These are phyloP conservation scores for Aspergillus pseudotamarii DNA, from an alignment of 2,329 filamentous ascomycete genomes.

Conservation along the genomic window DNA sequence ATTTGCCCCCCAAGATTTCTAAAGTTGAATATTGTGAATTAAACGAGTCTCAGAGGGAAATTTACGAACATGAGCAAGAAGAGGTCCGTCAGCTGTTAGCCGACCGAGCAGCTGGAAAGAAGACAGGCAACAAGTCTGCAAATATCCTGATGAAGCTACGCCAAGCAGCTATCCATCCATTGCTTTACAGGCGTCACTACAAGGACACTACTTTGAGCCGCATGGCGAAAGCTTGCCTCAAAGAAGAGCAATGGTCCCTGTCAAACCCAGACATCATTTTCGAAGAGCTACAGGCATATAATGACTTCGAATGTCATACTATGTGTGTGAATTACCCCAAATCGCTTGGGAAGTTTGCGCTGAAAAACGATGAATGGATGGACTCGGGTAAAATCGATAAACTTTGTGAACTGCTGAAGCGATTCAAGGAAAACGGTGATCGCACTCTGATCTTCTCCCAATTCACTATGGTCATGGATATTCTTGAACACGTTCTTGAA, in stretches of 20 bases:
- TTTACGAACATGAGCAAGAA: conserved; percentile 73
- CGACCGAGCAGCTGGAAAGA: conserved; percentile 59
- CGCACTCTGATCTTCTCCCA: conserved; percentile 90
- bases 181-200: conserved; percentile 83
- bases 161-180: conserved; percentile 87
- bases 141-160: conserved; percentile 88
- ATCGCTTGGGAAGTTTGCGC: conserved; percentile 57
- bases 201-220: conserved; percentile 72
- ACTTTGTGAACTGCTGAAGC: conserved; percentile 71
- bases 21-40: conserved; percentile 81
- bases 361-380: conserved; percentile 67
- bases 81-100: conserved; percentile 63
- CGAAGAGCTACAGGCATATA: conserved; percentile 57
- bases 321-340: conserved; percentile 58
- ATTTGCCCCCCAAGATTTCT: conserved; percentile 78
- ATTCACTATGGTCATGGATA: conserved; percentile 88
- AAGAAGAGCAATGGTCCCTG: conserved; percentile 60
- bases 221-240: conserved; percentile 77
- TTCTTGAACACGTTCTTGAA: conserved; percentile 80
- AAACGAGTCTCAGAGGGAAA: conserved; percentile 68
- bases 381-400: conserved; percentile 83
- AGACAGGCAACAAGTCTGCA: conserved; percentile 55
- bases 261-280: conserved; percentile 56
- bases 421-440: conserved; percentile 79
- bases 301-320: conserved; percentile 64